These are phyloP conservation scores for Physaria fendleri DNA, from an alignment of 345 rosid species.

Conservation along the genomic window DNA sequence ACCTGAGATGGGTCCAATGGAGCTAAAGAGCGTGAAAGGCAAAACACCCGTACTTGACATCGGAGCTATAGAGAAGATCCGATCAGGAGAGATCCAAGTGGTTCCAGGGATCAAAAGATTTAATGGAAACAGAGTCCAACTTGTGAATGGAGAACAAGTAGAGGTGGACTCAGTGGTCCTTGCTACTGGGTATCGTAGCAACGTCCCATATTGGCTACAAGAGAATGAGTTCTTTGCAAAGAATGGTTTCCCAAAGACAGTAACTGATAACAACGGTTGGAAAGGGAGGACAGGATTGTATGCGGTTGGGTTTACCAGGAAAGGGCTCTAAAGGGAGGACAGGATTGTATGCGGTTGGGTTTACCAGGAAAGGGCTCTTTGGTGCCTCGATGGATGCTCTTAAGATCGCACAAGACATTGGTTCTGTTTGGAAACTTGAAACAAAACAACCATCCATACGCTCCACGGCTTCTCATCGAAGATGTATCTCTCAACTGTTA, in stretches of 20 bases:
- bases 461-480: constrained; percentile 42
- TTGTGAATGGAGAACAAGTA: constrained; percentile 47
- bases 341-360: constrained; percentile 89
- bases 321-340: constrained; percentile 71
- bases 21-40: constrained; percentile 51
- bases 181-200: constrained; percentile 80
- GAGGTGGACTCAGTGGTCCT: constrained; percentile 56
- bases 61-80: constrained; percentile 63
- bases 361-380: constrained; percentile 79
- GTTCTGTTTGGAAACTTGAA: constrained; percentile 72
- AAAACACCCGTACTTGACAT: constrained; percentile 81
- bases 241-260: constrained; percentile 58
- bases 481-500: constrained; percentile 74
- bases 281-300: constrained; percentile 75
- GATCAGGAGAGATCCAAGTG: constrained; percentile 56
- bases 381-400: constrained; percentile 80
- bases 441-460: constrained; percentile 56
- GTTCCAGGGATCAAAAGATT: constrained; percentile 67
- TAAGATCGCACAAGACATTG: constrained; percentile 68
- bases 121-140: constrained; percentile 45
- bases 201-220: constrained; percentile 70
- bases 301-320: constrained; percentile 90
- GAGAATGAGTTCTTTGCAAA: constrained; percentile 75
- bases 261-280: constrained; percentile 68
- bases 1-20: constrained; percentile 64